phyloP scores from a whole-genome alignment of 495 filamentous ascomycete species.

The Staphylotrichum longicolle region DNA sequence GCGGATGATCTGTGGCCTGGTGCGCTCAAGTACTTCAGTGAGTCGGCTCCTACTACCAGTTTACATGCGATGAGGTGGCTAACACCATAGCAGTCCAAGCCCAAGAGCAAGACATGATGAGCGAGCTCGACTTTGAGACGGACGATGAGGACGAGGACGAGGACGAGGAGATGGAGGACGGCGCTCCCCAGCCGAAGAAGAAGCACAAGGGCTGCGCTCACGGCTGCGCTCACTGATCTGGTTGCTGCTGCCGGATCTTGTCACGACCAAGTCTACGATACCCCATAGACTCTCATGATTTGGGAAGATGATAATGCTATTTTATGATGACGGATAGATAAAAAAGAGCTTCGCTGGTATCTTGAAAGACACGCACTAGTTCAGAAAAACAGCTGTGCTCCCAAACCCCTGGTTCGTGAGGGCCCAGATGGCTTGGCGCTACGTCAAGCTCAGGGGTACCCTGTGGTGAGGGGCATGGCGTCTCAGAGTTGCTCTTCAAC shows the following conservation, averaged over 20 bases:
- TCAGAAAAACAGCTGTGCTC: too few species aligned
- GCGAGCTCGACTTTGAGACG: slow-evolving; percentile 60
- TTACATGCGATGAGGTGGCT: slow-evolving; percentile 4
- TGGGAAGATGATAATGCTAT: slow-evolving; percentile 6
- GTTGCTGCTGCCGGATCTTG: neutral
- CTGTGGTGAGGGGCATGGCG: neutral
- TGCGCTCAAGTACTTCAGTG: slow-evolving; percentile 89
- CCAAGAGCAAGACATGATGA: slow-evolving; percentile 57
- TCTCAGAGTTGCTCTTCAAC: slow-evolving; percentile 9
- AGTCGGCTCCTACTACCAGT: slow-evolving; percentile 35
- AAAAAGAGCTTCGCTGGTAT: neutral
- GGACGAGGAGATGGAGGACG: slow-evolving; percentile 41
- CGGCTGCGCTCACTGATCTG: slow-evolving; percentile 21
- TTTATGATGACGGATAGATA: slow-evolving; percentile 13
- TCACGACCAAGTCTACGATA: slow-evolving; percentile 7
- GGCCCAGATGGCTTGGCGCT: slow-evolving; percentile 10
- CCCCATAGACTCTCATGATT: slow-evolving; percentile 3
- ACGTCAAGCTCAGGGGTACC: slow-evolving; percentile 11
- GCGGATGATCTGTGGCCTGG: slow-evolving; percentile 84
- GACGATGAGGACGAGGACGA: slow-evolving; percentile 44
- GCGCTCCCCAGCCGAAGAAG: slow-evolving; percentile 42
- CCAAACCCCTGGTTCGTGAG: neutral
- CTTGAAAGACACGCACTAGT: neutral
- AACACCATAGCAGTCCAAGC: slow-evolving; percentile 51
- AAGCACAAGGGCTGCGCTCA: slow-evolving; percentile 43